Conservation (phyloP, 1,139 yeast genomes). For the Komagataea norvegica region DNA sequence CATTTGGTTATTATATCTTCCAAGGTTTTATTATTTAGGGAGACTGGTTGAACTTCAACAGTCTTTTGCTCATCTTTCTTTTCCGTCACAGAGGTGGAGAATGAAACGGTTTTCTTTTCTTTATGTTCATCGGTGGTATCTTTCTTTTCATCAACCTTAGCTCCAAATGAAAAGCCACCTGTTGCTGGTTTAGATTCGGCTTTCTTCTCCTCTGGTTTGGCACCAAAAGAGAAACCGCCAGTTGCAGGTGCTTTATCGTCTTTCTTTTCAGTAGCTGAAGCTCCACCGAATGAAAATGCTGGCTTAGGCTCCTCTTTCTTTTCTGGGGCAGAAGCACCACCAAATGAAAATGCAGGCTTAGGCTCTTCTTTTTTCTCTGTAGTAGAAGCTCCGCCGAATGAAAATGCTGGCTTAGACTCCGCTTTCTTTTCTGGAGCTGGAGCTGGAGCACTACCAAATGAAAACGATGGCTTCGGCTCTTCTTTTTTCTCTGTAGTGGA, state of each 20-base stretch:
- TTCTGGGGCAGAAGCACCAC: conserved; percentile 12
- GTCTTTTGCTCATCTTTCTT: conserved; percentile 33
- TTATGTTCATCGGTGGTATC: conserved; percentile 19
- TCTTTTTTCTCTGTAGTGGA: conserved; percentile 6
- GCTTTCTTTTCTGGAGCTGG: conserved; percentile 16
- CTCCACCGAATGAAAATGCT: conserved; percentile 1
- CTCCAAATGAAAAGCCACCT: conserved; percentile 26
- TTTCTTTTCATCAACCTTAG: conserved; percentile 24
- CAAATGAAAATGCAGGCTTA: conserved; percentile 17
- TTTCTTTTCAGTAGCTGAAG: conserved; percentile 15
- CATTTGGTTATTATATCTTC: conserved; percentile 92
- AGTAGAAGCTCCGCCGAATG: conserved; percentile 20
- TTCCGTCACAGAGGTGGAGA: conserved; percentile 22
- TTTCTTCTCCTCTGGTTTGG: conserved; percentile 14
- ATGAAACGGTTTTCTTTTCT: conserved; percentile 24
- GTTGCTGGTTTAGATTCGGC: conserved; percentile 20
- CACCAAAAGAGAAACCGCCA: conserved; percentile 1
- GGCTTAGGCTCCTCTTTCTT: conserved; percentile 21
- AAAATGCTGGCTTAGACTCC: conserved; percentile 22
- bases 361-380: conserved; percentile 25
- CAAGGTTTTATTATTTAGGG: conserved; percentile 83
- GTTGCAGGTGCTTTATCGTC: conserved; percentile 19
- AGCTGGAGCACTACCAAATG: conserved; percentile 20
- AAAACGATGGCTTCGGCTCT: conserved; percentile 24
- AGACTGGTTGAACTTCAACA: conserved; percentile 64